Evolutionary conservation across 768 basidiomycete species (phyloP).

Genomic region (Trametes gibbosa): DNA sequence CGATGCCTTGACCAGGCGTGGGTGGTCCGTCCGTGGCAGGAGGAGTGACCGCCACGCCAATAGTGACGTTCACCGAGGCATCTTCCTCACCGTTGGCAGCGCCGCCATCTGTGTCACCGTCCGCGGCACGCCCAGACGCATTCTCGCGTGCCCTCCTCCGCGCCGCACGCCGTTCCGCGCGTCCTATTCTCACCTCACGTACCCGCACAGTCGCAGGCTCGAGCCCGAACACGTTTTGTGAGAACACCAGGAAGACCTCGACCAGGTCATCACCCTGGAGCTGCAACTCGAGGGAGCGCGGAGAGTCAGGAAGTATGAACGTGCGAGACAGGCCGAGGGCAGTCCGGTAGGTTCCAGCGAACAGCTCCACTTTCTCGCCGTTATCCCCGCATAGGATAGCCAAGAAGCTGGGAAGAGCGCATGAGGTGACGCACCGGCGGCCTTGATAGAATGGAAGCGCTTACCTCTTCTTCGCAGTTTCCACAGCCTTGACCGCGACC

Average conservation of each 20-base stretch:
- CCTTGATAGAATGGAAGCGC: slow-evolving; percentile 6
- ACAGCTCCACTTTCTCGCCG: slow-evolving; percentile 91
- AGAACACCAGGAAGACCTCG: slow-evolving; percentile 88
- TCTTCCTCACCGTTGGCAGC: slow-evolving; percentile 41
- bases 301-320: slow-evolving; percentile 90
- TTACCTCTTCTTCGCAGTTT: slow-evolving; percentile 86
- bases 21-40: slow-evolving; percentile 21
- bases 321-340: slow-evolving; percentile 89
- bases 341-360: slow-evolving; percentile 88
- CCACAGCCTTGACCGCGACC: slow-evolving; percentile 79
- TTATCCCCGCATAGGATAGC: slow-evolving; percentile 91
- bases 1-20: slow-evolving; percentile 14
- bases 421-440: background rate
- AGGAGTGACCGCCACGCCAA: slow-evolving; percentile 55
- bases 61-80: slow-evolving; percentile 52
- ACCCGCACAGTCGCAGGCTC: slow-evolving; percentile 93
- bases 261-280: slow-evolving; percentile 91
- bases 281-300: slow-evolving; percentile 81
- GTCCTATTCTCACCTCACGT: slow-evolving; percentile 88
- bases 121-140: slow-evolving; percentile 44
- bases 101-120: slow-evolving; percentile 35
- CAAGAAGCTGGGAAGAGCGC: slow-evolving; percentile 58
- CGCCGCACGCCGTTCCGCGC: slow-evolving; percentile 83
- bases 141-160: slow-evolving; percentile 74
- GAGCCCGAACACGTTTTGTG: slow-evolving; percentile 88